phyloP scores from a whole-genome alignment of 192 early-diverging fungal species.

The Mortierella claussenii region DNA sequence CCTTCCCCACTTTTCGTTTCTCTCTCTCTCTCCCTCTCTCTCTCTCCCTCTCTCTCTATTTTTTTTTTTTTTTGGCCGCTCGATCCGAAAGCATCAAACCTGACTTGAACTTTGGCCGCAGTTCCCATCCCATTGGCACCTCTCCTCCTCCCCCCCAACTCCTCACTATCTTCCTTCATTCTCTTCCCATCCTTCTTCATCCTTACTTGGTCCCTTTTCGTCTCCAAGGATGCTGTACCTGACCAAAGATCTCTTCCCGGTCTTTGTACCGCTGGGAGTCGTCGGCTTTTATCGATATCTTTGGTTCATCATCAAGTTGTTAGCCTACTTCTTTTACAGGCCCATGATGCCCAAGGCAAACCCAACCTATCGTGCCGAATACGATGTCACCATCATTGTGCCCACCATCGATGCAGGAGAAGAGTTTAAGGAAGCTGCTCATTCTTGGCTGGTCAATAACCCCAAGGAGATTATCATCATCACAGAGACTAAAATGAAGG shows the following conservation, averaged over 20 bases:
- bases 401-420: conserved; percentile 83
- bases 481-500: conserved; percentile 66
- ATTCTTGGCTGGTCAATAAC: conserved; percentile 68
- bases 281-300: conserved; percentile 79
- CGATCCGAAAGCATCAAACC: not conserved
- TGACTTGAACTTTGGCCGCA: too few relatives aligned
- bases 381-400: conserved; percentile 78
- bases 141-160: not conserved
- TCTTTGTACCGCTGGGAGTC: conserved; percentile 77
- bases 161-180: not conserved
- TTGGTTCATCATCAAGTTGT: conserved; percentile 73
- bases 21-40: not conserved
- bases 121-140: not conserved
- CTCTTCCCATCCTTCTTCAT: not conserved
- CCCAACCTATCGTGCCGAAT: conserved; percentile 64
- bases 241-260: conserved; percentile 72
- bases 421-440: conserved; percentile 74
- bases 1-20: not conserved
- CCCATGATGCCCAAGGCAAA: conserved; percentile 66
- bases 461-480: conserved; percentile 80
- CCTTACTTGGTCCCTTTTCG: not conserved
- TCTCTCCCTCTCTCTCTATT: not conserved
- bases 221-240: conserved; percentile 68
- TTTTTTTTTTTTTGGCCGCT: not conserved
- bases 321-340: conserved; percentile 70